Percentiles rank a stretch among this genome's conserved stretches.
These are phyloP conservation scores for Suillus spraguei DNA, from an alignment of 768 basidiomycete genomes.

Conservation along the genomic window DNA sequence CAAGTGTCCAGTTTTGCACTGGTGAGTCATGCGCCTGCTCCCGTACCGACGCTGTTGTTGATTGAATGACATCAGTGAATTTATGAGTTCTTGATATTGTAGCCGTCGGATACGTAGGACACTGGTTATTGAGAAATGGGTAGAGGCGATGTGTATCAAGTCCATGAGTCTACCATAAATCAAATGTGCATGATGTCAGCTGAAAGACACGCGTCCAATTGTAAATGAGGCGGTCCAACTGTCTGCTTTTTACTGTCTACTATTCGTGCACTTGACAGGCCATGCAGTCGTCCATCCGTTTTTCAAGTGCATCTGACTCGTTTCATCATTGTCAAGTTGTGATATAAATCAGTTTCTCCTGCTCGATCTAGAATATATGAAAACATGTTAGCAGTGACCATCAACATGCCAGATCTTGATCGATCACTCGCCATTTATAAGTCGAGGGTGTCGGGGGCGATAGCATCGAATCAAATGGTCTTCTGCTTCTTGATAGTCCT, in stretches of 20 bases:
- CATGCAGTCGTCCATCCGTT: not conserved
- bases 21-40: not conserved
- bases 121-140: too few species aligned
- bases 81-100: too few species aligned
- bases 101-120: too few species aligned
- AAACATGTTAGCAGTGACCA: not conserved
- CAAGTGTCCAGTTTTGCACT: not conserved
- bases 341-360: not conserved
- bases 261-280: not conserved
- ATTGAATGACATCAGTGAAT: too few species aligned
- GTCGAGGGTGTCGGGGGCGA: not conserved
- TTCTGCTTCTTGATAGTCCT: slow-evolving; percentile 11
- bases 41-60: too few species aligned
- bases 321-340: not conserved
- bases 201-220: too few species aligned
- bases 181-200: too few species aligned
- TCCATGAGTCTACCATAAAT: too few species aligned
- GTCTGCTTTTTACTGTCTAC: too few species aligned
- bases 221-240: too few species aligned
- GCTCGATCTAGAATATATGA: not conserved
- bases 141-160: too few species aligned
- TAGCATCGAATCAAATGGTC: too few species aligned
- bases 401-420: not conserved
- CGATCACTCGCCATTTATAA: slow-evolving; percentile 3
- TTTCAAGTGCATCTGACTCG: not conserved